These are phyloP conservation scores for Spiraea crenata DNA, from an alignment of 331 rosid species.

Conservation along the genomic window DNA sequence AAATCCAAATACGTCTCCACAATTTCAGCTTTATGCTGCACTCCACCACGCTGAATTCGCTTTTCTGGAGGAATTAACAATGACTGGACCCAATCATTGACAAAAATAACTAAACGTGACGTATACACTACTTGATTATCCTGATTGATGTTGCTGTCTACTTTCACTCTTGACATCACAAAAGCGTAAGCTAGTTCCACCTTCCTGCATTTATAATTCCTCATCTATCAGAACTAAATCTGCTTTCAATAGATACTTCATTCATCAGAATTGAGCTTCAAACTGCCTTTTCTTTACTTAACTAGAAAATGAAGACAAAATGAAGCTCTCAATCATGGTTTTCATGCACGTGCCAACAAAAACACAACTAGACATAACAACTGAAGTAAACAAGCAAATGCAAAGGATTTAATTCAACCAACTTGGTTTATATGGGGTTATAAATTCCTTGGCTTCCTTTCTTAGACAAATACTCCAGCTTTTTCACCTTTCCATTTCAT, in stretches of 20 bases:
- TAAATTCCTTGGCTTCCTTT: neutral
- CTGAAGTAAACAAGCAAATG: neutral
- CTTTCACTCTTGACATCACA: conserved; percentile 42
- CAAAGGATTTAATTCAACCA: neutral
- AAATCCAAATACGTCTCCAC: conserved; percentile 54
- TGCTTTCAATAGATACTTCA: neutral
- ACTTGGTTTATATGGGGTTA: neutral
- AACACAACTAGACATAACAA: neutral
- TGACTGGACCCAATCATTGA: conserved; percentile 78
- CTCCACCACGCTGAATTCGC: conserved; percentile 33
- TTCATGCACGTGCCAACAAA: neutral
- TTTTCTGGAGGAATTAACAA: conserved; percentile 61
- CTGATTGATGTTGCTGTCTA: conserved; percentile 25
- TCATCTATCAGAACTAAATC: conserved; percentile 2
- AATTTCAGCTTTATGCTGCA: conserved; percentile 36
- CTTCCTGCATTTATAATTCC: conserved; percentile 63
- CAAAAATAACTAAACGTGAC: conserved; percentile 54
- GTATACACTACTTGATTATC: conserved; percentile 50
- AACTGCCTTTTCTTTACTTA: neutral
- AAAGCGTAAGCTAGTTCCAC: conserved; percentile 61
- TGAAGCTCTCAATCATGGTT: neutral
- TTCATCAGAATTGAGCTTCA: neutral
- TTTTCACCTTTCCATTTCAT: neutral
- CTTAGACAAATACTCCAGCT: neutral
- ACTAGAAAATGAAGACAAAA: neutral